These are phyloP conservation scores for Zopfochytrium polystomum DNA, from an alignment of 371 early-diverging fungal species.

Conservation along the genomic window DNA sequence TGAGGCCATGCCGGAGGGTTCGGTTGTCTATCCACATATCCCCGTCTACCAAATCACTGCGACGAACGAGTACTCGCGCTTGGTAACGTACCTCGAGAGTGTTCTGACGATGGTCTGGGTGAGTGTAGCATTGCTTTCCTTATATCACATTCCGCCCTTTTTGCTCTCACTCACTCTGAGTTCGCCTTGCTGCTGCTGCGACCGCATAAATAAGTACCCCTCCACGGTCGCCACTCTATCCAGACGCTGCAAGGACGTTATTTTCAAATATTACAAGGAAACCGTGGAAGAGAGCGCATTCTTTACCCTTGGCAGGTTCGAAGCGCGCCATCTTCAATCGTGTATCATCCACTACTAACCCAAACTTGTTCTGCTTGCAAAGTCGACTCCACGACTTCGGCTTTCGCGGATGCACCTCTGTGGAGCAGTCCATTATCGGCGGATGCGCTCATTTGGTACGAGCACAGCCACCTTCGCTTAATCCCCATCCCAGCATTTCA, in stretches of 20 bases:
- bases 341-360: too few relatives aligned
- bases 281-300: constrained; percentile 59
- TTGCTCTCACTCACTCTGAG: not conserved
- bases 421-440: constrained; percentile 80
- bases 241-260: constrained; percentile 56
- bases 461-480: too few relatives aligned
- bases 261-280: constrained; percentile 54
- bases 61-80: constrained; percentile 59
- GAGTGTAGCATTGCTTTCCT: constrained; percentile 10
- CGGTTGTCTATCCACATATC: constrained; percentile 70
- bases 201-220: constrained; percentile 58
- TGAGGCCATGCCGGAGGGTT: constrained; percentile 69
- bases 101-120: constrained; percentile 78
- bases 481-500: not conserved
- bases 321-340: not conserved
- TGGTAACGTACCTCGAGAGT: constrained; percentile 81
- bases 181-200: not conserved
- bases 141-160: too few relatives aligned
- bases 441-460: constrained; percentile 72
- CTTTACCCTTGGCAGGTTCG: constrained; percentile 47
- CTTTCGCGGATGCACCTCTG: constrained; percentile 81
- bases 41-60: constrained; percentile 77
- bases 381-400: constrained; percentile 83
- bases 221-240: constrained; percentile 79
- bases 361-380: not conserved